phyloP scores from a whole-genome alignment of 805 yeast genomes.

The Schwanniomyces vanrijiae region DNA sequence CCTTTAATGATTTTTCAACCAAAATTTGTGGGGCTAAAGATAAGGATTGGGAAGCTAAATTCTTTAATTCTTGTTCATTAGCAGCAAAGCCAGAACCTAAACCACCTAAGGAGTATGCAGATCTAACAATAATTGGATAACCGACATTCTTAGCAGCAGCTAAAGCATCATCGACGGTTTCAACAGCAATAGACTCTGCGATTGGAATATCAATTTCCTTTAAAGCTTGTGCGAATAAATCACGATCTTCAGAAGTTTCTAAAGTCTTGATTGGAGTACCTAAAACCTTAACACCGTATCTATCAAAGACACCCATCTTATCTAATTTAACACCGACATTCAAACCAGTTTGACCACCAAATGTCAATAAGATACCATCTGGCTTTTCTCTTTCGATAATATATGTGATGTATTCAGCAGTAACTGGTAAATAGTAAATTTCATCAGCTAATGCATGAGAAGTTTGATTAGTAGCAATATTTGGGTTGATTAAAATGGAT shows the following conservation, averaged over 20 bases:
- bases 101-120: slow-evolving; percentile 97
- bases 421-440: slow-evolving; percentile 92
- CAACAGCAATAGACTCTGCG: slow-evolving; percentile 96
- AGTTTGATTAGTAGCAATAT: slow-evolving; percentile 95
- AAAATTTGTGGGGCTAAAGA: slow-evolving; percentile 91
- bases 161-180: slow-evolving; percentile 88
- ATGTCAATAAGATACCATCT: slow-evolving; percentile 92
- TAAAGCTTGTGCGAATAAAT: slow-evolving; percentile 89
- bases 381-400: slow-evolving; percentile 96
- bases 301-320: slow-evolving; percentile 88
- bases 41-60: slow-evolving; percentile 85
- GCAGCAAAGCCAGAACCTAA: slow-evolving; percentile 96
- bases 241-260: slow-evolving; percentile 97
- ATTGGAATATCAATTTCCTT: slow-evolving; percentile 94
- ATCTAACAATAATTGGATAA: slow-evolving; percentile 95
- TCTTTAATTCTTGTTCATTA: slow-evolving; percentile 76
- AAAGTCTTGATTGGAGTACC: slow-evolving; percentile 97
- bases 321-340: slow-evolving; percentile 95
- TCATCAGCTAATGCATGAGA: slow-evolving; percentile 95
- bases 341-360: slow-evolving; percentile 98
- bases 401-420: slow-evolving; percentile 93
- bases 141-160: slow-evolving; percentile 87
- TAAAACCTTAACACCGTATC: slow-evolving; percentile 88
- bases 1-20: slow-evolving; percentile 95
- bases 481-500: slow-evolving; percentile 89